Evolutionary conservation across 768 basidiomycete species (phyloP).

Genomic region (Phylloporus rhodoxanthus): DNA sequence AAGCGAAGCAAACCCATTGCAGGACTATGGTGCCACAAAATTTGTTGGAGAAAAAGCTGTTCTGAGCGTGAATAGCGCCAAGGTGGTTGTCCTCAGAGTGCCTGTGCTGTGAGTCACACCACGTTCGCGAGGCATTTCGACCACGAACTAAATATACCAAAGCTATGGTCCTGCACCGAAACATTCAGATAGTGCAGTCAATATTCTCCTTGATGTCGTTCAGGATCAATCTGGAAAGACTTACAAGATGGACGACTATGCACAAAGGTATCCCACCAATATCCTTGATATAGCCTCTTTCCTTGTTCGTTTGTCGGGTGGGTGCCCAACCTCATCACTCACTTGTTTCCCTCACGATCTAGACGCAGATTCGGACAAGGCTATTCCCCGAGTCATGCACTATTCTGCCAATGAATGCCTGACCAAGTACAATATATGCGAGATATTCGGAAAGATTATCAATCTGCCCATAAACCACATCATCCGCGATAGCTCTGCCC

Average conservation of each 20-base stretch:
- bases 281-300: constrained; percentile 83
- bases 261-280: constrained; percentile 89
- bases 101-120: constrained; percentile 67
- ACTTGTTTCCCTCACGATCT: neutral
- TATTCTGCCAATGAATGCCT: constrained; percentile 77
- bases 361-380: constrained; percentile 30
- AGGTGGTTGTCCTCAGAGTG: constrained; percentile 71
- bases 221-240: constrained; percentile 79
- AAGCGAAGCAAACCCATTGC: constrained; percentile 73
- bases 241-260: constrained; percentile 96
- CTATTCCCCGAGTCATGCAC: constrained; percentile 58
- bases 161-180: constrained; percentile 85
- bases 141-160: constrained; percentile 3
- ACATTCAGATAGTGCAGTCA: constrained; percentile 86
- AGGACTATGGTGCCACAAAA: constrained; percentile 85
- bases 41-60: constrained; percentile 81
- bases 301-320: constrained; percentile 70
- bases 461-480: constrained; percentile 69
- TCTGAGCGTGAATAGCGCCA: constrained; percentile 51
- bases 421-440: constrained; percentile 92
- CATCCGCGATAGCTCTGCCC: constrained; percentile 62
- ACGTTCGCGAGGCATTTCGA: neutral
- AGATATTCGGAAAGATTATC: constrained; percentile 68
- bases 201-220: constrained; percentile 82
- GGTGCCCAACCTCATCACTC: constrained; percentile 12